Conservation (phyloP, 225 moss, liverwort and hornwort genomes). For the Antitrichia curtipendula region DNA sequence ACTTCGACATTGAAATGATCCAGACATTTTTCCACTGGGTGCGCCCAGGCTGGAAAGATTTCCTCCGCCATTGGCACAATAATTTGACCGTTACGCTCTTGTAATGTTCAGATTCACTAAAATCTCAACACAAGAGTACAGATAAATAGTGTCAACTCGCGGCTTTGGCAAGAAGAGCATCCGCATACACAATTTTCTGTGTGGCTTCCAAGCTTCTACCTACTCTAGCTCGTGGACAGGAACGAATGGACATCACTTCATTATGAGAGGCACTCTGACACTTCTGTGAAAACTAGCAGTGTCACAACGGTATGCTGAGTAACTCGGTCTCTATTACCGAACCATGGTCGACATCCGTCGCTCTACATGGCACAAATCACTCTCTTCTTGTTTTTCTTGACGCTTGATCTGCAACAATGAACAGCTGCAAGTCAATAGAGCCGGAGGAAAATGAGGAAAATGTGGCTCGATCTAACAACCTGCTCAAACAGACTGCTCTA, state of each 20-base stretch:
- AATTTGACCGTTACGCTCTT: background rate
- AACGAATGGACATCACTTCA: conserved; percentile 3
- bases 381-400: background rate
- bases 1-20: conserved; percentile 50
- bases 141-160: background rate
- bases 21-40: conserved; percentile 40
- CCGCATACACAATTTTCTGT: background rate
- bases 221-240: background rate
- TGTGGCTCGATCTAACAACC: background rate
- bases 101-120: background rate
- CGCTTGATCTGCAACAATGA: background rate
- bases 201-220: conserved; percentile 2
- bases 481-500: background rate
- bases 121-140: background rate
- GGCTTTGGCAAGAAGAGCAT: background rate
- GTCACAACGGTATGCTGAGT: background rate
- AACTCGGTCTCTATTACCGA: background rate
- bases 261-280: background rate
- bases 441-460: background rate
- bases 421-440: background rate
- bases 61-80: conserved; percentile 31
- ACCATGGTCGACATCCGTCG: background rate
- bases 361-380: background rate
- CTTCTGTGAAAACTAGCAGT: background rate
- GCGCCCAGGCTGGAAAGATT: conserved; percentile 58